These are phyloP conservation scores for Solanum piurae DNA, from an alignment of 257 asterid species.

Conservation along the genomic window DNA sequence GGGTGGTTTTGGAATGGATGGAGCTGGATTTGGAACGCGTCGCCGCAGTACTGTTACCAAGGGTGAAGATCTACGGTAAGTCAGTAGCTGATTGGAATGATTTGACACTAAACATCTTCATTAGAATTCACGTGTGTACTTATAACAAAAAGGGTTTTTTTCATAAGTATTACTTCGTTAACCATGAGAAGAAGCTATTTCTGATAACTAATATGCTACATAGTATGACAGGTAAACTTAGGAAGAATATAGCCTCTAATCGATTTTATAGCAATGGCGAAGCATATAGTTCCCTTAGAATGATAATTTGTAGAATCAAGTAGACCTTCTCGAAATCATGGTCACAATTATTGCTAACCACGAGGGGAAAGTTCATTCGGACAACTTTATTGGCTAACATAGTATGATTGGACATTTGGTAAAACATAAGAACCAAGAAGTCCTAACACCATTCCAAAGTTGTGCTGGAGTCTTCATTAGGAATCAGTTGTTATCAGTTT, in stretches of 20 bases:
- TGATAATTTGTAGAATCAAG: not conserved
- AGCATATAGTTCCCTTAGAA: not conserved
- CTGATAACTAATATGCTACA: not conserved
- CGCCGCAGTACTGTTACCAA: constrained; percentile 75
- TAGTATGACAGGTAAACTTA: not conserved
- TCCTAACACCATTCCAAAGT: not conserved
- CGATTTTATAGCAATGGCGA: not conserved
- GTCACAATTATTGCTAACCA: not conserved
- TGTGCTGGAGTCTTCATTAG: not conserved
- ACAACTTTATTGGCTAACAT: not conserved
- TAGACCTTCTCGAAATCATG: not conserved
- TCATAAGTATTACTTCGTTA: not conserved
- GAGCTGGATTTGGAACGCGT: constrained; percentile 44
- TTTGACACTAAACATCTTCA: not conserved
- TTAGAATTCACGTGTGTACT: not conserved
- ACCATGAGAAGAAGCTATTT: not conserved
- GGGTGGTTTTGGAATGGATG: constrained; percentile 83
- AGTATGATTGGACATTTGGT: not conserved
- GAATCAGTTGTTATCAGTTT: not conserved
- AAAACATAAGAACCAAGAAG: not conserved
- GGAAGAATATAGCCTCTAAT: not conserved
- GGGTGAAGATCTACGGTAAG: constrained; percentile 99
- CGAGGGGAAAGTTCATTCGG: not conserved
- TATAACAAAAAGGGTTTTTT: not conserved
- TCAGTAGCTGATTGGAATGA: constrained; percentile 10